Evolutionary conservation across 148 eudicot species (phyloP), one percentile per base, ranked within the genome.

Genomic region (Persicaria maculosa): DNA sequence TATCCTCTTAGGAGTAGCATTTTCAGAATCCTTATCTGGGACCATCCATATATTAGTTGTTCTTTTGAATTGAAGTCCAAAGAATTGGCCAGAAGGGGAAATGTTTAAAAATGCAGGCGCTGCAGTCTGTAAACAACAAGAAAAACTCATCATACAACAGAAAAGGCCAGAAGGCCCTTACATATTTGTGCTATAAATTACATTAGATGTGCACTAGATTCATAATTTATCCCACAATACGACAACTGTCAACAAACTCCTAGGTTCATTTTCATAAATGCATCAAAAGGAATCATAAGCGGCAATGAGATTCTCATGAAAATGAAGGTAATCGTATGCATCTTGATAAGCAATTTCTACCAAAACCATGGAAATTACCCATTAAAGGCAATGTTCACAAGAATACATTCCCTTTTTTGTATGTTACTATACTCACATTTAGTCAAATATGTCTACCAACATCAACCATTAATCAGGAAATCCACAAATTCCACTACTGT

Each of bases 11-110:
- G 73, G n/a, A 12, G 54, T 46, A 58, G 74, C 77, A 57, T 72
- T 75, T 47, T 83, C 88, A 71, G 80, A 72, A 84, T 91, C 97
- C 77, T 84, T 83, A 8, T 75, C 78, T 72, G 98, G 97, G 78
- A 88, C 87, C 79, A 86, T 86, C 98, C 98, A 94, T 64, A 94
- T 84, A 47, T 84, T 71, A 79, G 92, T 79, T 68, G 85, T 88
- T 73, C 80, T 86, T 82, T 85, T 91, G 58, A 74, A 85, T 50
- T 53, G 78, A 25, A 88, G 74, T 7, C 97, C 97, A 58, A 94
- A 82, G 73, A 85, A 91, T 57, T 85, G 84, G 50, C 97, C 97
- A 12, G 88, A 84, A 6, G 93, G 85, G 72, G 88, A 86, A 72
- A 80, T 61, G 50, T 85, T 82, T 74, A 94, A 59, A 16, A 74